Evolutionary conservation across 441 rosid species (phyloP).

Genomic region (Flueggea neowawraea): DNA sequence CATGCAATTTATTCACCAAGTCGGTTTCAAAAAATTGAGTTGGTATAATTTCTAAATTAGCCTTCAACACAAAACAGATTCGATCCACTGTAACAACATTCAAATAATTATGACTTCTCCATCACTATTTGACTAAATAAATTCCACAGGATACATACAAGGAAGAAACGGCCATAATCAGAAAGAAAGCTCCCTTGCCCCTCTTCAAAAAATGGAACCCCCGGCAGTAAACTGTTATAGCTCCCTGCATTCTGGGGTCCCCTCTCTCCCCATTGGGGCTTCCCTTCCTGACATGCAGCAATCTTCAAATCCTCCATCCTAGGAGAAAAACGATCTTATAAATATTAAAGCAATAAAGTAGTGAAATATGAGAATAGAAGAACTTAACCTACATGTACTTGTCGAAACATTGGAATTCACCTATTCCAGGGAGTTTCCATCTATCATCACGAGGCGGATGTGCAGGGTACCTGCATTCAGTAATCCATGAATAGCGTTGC

Average conservation of each 20-base stretch:
- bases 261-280: conserved; percentile 67
- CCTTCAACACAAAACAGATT: no score
- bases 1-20: no score
- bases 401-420: conserved; percentile 78
- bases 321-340: conserved; percentile 14
- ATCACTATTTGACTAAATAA: no score
- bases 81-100: no score
- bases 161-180: conserved; percentile 62
- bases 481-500: no score
- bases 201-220: conserved; percentile 50
- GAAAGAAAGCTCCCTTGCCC: conserved; percentile 63
- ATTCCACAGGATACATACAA: conserved; percentile 56
- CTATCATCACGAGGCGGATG: conserved; percentile 78
- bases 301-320: conserved; percentile 56
- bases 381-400: conserved; percentile 26
- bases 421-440: conserved; percentile 91
- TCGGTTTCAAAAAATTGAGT: no score
- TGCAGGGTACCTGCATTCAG: conserved; percentile 44
- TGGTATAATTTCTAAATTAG: no score
- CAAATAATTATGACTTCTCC: no score
- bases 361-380: not conserved
- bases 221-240: conserved; percentile 71
- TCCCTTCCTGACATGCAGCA: conserved; percentile 57
- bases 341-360: not conserved
- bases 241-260: conserved; percentile 76